These are phyloP conservation scores for Fraxinus anomala DNA, from an alignment of 257 asterid species.

Conservation along the genomic window DNA sequence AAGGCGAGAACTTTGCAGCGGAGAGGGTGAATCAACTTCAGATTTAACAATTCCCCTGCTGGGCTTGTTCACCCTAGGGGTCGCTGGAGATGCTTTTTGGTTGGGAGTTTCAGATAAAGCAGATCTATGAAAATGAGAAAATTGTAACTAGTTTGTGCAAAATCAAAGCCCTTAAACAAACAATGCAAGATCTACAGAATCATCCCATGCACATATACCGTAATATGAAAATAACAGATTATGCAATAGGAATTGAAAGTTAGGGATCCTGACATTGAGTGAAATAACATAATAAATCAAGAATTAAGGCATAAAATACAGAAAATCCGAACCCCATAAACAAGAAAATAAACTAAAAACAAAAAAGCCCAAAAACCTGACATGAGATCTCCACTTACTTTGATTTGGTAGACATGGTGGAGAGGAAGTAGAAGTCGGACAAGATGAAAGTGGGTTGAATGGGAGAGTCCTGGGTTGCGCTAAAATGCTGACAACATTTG, in stretches of 20 bases:
- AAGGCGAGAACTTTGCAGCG: constrained; percentile 55
- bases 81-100: constrained; percentile 50
- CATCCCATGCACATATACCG: constrained; percentile 21
- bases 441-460: constrained; percentile 21
- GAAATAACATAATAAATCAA: constrained; percentile 7
- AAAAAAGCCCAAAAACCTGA: constrained; percentile 35
- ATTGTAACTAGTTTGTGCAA: background rate
- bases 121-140: constrained; percentile 52
- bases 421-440: constrained; percentile 8
- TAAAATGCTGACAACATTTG: constrained; percentile 36
- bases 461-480: constrained; percentile 14
- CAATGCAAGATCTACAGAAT: constrained; percentile 33
- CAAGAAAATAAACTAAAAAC: constrained; percentile 18
- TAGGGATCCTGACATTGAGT: constrained; percentile 21
- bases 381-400: constrained; percentile 67
- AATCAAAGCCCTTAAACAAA: constrained; percentile 9
- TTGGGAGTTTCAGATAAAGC: constrained; percentile 64
- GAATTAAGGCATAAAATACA: background rate
- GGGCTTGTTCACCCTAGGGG: constrained; percentile 54
- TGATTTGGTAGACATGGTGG: constrained; percentile 71
- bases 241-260: constrained; percentile 24
- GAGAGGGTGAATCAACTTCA: constrained; percentile 66
- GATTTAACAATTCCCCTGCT: constrained; percentile 66
- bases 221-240: constrained; percentile 21
- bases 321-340: background rate